Base-by-base conservation (phyloP, 495 filamentous ascomycete species). In the Talaromyces thailandensis region DNA sequence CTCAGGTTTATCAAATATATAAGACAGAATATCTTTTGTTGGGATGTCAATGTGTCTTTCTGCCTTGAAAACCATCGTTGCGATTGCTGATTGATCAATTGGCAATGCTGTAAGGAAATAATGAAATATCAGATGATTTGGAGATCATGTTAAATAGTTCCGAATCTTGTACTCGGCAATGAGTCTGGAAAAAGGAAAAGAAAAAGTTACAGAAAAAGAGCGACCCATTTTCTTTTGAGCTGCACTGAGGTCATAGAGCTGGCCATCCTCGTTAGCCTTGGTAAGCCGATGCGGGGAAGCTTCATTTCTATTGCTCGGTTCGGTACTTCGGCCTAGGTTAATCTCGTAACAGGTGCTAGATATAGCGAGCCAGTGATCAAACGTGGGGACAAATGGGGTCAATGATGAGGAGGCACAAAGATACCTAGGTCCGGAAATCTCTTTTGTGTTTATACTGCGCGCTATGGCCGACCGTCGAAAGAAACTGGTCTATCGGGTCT, bases 21-120 rank as follows among this genome's bases (percentile, higher is more conserved):
- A 82, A 4, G 77, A 78, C 18, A 80, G 35, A 3, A 81, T 56
- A 60, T 82, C 79, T 50, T 72, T 75, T 32, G 69, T 69, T 6
- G 79, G 77, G 25, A 81, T 64, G 18, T 64, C 48, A 25, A 73
- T 60, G n/a, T 72, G 65, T 14, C 68, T 62, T 9, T 73, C 64
- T 5, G 75, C 72, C 58, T 78, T 72, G 56, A 78, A 75, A 28
- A 76, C 75, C 73, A 76, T 76, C 14, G 14, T 61, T 14, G 37
- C 35, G n/a, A 51, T 51, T 51, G 48, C 18, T 51, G 7, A 21
- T 21, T 23, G 18, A 51, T 9, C 48, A 51, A 51, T 51, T 51
- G 35, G 16, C 11, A 37, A 1, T 16, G 16, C 35, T 40, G 35
- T 12, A 16, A 9, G 16, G 35, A 1, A 12, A 2, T 40, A n/a